These are phyloP conservation scores for Calycina herbarum DNA, from an alignment of 2,329 filamentous ascomycete species.

Conservation along the genomic window DNA sequence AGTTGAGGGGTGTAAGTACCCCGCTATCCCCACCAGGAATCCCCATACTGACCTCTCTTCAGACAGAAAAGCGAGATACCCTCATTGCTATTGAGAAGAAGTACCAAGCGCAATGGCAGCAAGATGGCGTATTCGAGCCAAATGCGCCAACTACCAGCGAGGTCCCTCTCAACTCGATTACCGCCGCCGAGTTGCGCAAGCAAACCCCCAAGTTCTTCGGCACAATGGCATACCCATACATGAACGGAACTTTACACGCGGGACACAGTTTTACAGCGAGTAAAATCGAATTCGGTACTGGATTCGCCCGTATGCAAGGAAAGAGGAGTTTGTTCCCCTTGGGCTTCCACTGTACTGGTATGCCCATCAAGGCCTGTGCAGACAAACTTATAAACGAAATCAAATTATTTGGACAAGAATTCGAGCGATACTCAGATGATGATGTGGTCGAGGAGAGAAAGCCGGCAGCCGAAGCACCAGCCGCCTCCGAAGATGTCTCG, in stretches of 20 bases:
- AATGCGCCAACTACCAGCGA: constrained; percentile 80
- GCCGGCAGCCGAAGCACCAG: constrained; percentile 58
- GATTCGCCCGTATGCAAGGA: constrained; percentile 87
- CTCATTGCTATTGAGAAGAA: constrained; percentile 85
- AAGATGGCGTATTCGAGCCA: constrained; percentile 76
- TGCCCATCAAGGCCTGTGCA: constrained; percentile 96
- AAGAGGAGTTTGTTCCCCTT: constrained; percentile 85
- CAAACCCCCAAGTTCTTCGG: constrained; percentile 91
- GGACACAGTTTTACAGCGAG: constrained; percentile 90
- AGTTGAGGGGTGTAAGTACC: constrained; percentile 55
- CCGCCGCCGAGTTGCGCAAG: constrained; percentile 72
- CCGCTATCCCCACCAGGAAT: constrained; percentile 21
- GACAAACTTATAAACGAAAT: constrained; percentile 94
- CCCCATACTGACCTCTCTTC: constrained; percentile 30
- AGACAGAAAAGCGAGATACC: constrained; percentile 85
- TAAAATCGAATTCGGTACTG: constrained; percentile 90
- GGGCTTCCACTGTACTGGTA: constrained; percentile 94
- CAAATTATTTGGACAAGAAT: constrained; percentile 82
- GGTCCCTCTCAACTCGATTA: constrained; percentile 71
- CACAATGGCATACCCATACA: constrained; percentile 74
- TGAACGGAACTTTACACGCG: constrained; percentile 86
- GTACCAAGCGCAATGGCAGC: constrained; percentile 84
- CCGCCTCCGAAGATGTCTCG: constrained; percentile 76
- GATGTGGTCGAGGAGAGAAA: constrained; percentile 51
- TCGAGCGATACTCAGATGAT: constrained; percentile 72